Base-by-base conservation (phyloP, 257 asterid genomes). In the Gynochthodes officinalis region DNA sequence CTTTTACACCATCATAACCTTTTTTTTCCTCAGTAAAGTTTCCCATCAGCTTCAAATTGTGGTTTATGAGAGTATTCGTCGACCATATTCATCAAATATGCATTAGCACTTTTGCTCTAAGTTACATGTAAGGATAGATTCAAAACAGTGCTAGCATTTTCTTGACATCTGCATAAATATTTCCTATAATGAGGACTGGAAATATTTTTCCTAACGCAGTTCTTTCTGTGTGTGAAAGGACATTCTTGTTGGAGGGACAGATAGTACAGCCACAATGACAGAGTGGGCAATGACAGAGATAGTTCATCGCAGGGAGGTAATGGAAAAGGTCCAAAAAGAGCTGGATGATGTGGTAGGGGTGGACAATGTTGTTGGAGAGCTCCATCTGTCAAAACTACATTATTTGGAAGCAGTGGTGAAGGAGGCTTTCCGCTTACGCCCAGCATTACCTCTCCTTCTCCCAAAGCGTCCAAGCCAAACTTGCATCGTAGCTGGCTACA, bases 351-450 rank as follows among this genome's bases (percentile, higher is more conserved):
- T 73, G 0, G 79, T 86, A 0, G 91, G 89, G 5, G 35, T 57
- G 28, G 57, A 66, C 65, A 80, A 76, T 30, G 25, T 39, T 11
- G 89, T 84, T 5, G 87, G 84, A 75, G 89, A 84, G 60, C 69
- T 37, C 18, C 83, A 84, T 64, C 73, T 82, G 32, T 25, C 79
- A 4, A 63, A 86, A 60, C 78, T 86, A 6, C 73, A 65, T 5
- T 80, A 82, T 33, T 48, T 86, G 32, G 73, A 82, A 0, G 86
- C 80, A 1, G 84, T 79, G 27, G 52, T 84, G 21, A 84, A 79
- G 74, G 86, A 86, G 64, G 70, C 85, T 0, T 32, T 84, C 10
- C 84, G 91, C 5, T 10, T 84, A 16, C 87, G 82, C 59, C 86
- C 84, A 30, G 76, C 75, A 11, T 27, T 60, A 3, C 86, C 91